phyloP scores from a whole-genome alignment of 768 basidiomycete genomes.

The Suillus lakei region DNA sequence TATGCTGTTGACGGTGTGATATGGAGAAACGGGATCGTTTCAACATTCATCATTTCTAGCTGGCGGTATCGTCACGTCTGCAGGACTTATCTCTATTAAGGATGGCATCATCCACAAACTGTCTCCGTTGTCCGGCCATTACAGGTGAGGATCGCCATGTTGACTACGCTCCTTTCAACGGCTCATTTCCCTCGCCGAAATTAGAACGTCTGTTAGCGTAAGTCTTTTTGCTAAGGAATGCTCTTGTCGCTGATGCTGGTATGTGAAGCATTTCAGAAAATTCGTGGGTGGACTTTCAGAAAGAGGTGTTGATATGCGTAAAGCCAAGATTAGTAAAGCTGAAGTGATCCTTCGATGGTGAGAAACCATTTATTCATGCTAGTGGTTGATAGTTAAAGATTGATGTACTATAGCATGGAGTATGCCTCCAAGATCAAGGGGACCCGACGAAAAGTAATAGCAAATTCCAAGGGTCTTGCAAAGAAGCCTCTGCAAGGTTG shows the following conservation, averaged over 20 bases:
- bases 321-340: slow-evolving; percentile 64
- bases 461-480: background rate
- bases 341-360: slow-evolving; percentile 63
- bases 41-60: slow-evolving; percentile 68
- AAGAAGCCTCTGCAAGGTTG: slow-evolving; percentile 24
- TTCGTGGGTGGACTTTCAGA: slow-evolving; percentile 58
- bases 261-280: slow-evolving; percentile 56
- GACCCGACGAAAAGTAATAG: background rate
- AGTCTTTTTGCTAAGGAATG: slow-evolving; percentile 12
- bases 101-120: slow-evolving; percentile 62
- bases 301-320: slow-evolving; percentile 60
- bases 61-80: slow-evolving; percentile 66
- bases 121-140: slow-evolving; percentile 71
- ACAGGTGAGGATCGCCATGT: slow-evolving; percentile 42
- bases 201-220: slow-evolving; percentile 59
- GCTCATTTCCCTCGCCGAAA: background rate
- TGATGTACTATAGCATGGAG: slow-evolving; percentile 44
- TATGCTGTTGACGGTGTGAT: background rate
- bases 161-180: background rate
- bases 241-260: background rate
- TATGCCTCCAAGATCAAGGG: slow-evolving; percentile 51
- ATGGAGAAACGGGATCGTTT: slow-evolving; percentile 55
- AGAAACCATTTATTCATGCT: slow-evolving; percentile 13
- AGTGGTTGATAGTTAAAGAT: slow-evolving; percentile 2
- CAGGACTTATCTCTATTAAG: slow-evolving; percentile 68